A percentile compares a stretch with the other conserved stretches of the same genome.
phyloP scores from a whole-genome alignment of 805 yeast species.

The Candida vartiovaarae region DNA sequence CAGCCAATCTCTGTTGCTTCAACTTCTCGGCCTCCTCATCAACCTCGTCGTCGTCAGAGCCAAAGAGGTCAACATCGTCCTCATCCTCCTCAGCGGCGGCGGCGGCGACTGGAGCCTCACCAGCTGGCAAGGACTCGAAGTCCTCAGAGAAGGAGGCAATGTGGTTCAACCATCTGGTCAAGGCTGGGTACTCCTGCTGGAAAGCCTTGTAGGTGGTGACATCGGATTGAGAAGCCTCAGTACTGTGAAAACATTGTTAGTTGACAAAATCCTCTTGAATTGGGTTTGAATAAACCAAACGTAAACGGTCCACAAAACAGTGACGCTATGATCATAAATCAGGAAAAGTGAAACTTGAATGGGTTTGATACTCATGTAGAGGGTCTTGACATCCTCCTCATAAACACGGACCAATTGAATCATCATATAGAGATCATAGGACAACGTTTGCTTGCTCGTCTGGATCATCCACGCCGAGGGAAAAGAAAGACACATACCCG shows the following conservation, averaged over 20 bases:
- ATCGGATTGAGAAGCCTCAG: slow-evolving; percentile 92
- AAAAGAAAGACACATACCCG: slow-evolving; percentile 61
- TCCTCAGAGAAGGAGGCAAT: slow-evolving; percentile 88
- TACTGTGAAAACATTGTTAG: slow-evolving; percentile 35
- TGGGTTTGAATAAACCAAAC: background rate
- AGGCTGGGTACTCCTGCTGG: slow-evolving; percentile 87
- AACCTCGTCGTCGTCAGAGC: slow-evolving; percentile 84
- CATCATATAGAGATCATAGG: slow-evolving; percentile 43
- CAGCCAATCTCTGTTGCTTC: slow-evolving; percentile 97
- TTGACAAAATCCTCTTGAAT: background rate
- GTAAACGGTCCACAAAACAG: background rate
- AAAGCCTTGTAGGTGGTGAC: slow-evolving; percentile 91
- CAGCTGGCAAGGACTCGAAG: slow-evolving; percentile 78
- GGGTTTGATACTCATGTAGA: slow-evolving; percentile 84
- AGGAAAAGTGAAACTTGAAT: slow-evolving; percentile 35
- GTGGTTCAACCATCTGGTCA: slow-evolving; percentile 98
- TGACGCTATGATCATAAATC: background rate
- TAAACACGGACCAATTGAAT: slow-evolving; percentile 92
- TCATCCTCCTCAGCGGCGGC: slow-evolving; percentile 68
- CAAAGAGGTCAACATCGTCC: slow-evolving; percentile 91
- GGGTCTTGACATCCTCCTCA: slow-evolving; percentile 92
- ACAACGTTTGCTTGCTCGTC: no score
- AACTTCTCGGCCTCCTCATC: slow-evolving; percentile 96
- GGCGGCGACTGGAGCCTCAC: slow-evolving; percentile 40
- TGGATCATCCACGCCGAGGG: no score